These are phyloP conservation scores for Phytophthora foliorum DNA, from an alignment of 352 stramenopile genomes.

Conservation along the genomic window DNA sequence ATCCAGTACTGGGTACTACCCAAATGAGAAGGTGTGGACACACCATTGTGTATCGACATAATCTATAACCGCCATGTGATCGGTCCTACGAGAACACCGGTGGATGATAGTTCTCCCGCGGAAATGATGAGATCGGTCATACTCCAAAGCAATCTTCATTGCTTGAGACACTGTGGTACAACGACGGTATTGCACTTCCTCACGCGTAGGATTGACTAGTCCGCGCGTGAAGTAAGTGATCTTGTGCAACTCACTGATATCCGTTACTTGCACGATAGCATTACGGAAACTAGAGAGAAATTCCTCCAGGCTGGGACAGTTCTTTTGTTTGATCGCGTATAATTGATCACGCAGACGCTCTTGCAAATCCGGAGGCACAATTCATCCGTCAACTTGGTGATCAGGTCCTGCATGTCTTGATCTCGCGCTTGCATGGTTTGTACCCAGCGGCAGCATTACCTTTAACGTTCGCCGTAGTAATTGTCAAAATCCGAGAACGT, in stretches of 20 bases:
- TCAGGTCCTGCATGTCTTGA: conserved; percentile 20
- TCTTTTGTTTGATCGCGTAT: conserved; percentile 20
- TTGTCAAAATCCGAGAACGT: conserved; percentile 18
- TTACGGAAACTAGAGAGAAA: conserved; percentile 7
- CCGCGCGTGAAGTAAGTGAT: conserved; percentile 35
- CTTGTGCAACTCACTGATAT: conserved; percentile 41
- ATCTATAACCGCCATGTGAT: no score
- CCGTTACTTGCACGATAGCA: conserved; percentile 25
- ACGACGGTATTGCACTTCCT: conserved; percentile 40
- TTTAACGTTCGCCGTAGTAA: conserved; percentile 13
- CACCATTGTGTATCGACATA: no score
- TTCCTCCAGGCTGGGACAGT: conserved; percentile 20
- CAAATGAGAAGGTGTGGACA: no score
- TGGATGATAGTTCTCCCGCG: no score
- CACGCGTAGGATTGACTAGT: conserved; percentile 18
- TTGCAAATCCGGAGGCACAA: conserved; percentile 32
- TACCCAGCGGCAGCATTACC: conserved; percentile 24
- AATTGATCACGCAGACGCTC: conserved; percentile 28
- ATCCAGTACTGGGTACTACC: no score
- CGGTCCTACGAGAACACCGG: no score
- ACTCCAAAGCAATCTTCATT: conserved; percentile 33
- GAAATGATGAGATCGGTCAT: conserved; percentile 31
- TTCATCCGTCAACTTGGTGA: conserved; percentile 6
- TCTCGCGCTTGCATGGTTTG: conserved; percentile 16
- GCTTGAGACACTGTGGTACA: conserved; percentile 27